phyloP scores from a whole-genome alignment of 257 asterid genomes.

The Leptodermis oblonga region DNA sequence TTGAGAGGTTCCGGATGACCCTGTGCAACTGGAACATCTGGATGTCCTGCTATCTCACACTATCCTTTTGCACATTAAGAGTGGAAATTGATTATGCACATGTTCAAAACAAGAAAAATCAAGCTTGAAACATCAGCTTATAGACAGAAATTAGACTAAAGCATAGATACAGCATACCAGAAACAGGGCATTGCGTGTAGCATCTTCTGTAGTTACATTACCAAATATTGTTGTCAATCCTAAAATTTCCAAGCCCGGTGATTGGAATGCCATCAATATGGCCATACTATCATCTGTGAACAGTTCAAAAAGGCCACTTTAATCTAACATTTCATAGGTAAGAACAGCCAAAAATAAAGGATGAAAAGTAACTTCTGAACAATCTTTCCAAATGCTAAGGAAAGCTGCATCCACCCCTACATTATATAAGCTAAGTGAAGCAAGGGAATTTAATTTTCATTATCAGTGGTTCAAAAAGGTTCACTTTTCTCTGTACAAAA shows the following conservation, averaged over 20 bases:
- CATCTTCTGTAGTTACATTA: conserved; percentile 70
- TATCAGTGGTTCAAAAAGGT: neutral
- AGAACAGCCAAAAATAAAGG: conserved; percentile 1
- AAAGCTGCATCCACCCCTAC: neutral
- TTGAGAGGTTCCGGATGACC: conserved; percentile 78
- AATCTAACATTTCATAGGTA: neutral
- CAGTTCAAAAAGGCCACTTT: conserved; percentile 12
- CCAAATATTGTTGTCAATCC: conserved; percentile 95
- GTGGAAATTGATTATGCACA: conserved; percentile 44
- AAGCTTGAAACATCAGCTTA: conserved; percentile 2
- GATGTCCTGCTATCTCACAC: conserved; percentile 98
- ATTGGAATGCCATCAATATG: conserved; percentile 87
- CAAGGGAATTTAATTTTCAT: neutral
- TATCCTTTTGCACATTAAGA: conserved; percentile 78
- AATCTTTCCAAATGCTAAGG: neutral
- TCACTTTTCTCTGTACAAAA: neutral
- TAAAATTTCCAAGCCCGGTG: conserved; percentile 68
- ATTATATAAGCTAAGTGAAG: neutral
- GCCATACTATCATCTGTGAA: conserved; percentile 90
- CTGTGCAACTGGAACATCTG: conserved; percentile 85
- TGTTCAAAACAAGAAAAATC: conserved; percentile 17
- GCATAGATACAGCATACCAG: conserved; percentile 54
- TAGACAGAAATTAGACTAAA: conserved; percentile 7
- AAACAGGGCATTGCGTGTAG: conserved; percentile 83
- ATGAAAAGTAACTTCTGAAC: neutral